phyloP scores from a whole-genome alignment of 768 basidiomycete genomes.

The Ephemerocybe angulata region DNA sequence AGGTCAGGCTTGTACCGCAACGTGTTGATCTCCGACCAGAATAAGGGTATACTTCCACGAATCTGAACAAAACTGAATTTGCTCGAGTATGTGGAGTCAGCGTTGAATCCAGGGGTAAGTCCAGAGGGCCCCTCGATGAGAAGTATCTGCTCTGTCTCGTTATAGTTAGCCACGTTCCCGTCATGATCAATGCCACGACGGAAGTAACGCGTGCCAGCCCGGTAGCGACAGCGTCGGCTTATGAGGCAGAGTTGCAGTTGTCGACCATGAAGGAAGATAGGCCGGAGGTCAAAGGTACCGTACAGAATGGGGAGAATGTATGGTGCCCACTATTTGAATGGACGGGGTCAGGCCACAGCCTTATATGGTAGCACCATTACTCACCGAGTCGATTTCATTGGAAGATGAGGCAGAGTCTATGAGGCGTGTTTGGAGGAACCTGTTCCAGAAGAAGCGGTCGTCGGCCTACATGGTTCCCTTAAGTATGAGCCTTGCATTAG shows the following conservation, averaged over 20 bases:
- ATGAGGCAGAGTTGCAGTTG: conserved; percentile 83
- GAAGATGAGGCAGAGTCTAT: conserved; percentile 44
- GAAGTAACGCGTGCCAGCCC: conserved; percentile 97
- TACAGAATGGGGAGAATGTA: conserved; percentile 93
- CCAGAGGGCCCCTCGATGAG: conserved; percentile 60
- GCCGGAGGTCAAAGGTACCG: conserved; percentile 88
- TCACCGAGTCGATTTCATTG: conserved; percentile 61
- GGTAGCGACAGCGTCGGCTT: conserved; percentile 88
- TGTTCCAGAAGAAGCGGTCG: conserved; percentile 99
- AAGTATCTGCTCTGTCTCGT: conserved; percentile 95
- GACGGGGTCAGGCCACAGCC: neutral
- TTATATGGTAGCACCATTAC: conserved; percentile 18
- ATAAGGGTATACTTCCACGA: conserved; percentile 89
- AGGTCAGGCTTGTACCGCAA: conserved; percentile 94
- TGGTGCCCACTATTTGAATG: conserved; percentile 59
- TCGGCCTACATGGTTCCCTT: conserved; percentile 57
- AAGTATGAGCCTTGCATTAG: neutral
- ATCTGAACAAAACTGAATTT: conserved; percentile 90
- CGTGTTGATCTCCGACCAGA: conserved; percentile 96
- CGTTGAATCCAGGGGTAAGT: conserved; percentile 33
- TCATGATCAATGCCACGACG: conserved; percentile 85
- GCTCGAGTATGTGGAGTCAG: conserved; percentile 45
- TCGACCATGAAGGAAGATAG: conserved; percentile 69
- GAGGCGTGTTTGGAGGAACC: conserved; percentile 61
- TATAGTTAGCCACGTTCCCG: conserved; percentile 94